phyloP scores from a whole-genome alignment of 768 basidiomycete species.

The Nidularia sp. region DNA sequence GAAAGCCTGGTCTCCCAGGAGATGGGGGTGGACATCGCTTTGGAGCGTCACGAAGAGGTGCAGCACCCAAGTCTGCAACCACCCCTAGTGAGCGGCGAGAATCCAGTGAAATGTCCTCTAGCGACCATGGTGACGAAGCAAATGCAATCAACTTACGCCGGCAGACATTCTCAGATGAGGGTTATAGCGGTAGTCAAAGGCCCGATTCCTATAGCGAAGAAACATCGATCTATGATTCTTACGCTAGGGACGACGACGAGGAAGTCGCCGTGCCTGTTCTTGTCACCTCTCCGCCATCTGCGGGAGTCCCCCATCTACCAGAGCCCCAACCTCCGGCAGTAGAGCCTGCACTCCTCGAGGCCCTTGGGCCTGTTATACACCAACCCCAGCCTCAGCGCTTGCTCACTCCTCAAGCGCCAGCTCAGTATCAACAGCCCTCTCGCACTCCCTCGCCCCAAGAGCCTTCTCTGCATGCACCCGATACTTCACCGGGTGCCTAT shows the following conservation, averaged over 20 bases:
- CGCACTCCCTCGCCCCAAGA: conserved; percentile 60
- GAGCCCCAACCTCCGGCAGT: conserved; percentile 16
- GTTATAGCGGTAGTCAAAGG: conserved; percentile 26
- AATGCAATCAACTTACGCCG: conserved; percentile 24
- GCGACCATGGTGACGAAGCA: conserved; percentile 59
- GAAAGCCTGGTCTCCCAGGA: conserved; percentile 73
- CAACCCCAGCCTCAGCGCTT: conserved; percentile 66
- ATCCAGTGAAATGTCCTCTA: conserved; percentile 72
- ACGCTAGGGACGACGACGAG: conserved; percentile 57
- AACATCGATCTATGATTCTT: conserved; percentile 79
- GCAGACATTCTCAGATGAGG: conserved; percentile 46
- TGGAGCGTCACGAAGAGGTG: conserved; percentile 40
- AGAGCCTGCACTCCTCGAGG: conserved; percentile 26
- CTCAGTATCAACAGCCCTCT: conserved; percentile 31
- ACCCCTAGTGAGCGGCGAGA: conserved; percentile 35
- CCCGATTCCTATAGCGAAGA: conserved; percentile 84
- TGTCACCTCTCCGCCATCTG: conserved; percentile 25
- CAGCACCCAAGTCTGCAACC: conserved; percentile 18
- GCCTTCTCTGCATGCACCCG: conserved; percentile 18
- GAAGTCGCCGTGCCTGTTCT: conserved; percentile 28
- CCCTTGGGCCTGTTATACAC: conserved; percentile 44
- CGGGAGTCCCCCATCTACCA: conserved; percentile 9
- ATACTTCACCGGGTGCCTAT: conserved; percentile 15
- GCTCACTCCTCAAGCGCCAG: conserved; percentile 33
- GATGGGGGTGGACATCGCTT: conserved; percentile 87